Evolutionary conservation across 176 grass and related monocot species (phyloP).

Genomic region (Otatea glauca): DNA sequence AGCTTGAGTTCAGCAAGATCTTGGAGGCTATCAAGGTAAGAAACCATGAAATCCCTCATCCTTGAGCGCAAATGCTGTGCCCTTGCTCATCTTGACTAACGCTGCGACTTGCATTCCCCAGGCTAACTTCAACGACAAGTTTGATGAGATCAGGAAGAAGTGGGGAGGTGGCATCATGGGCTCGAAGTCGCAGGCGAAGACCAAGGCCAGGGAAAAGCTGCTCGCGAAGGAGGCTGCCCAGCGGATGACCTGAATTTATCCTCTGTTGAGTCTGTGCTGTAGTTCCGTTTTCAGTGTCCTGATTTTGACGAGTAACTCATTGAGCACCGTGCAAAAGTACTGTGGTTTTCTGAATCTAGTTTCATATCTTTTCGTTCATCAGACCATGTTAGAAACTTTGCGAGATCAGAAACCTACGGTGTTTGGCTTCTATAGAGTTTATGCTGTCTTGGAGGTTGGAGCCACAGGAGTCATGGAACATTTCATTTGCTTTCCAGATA

Average conservation of each 20-base stretch:
- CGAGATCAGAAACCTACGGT: conserved; percentile 41
- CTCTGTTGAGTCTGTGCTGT: background rate
- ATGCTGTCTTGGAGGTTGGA: background rate
- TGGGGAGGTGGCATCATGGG: conserved; percentile 76
- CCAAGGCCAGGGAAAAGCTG: conserved; percentile 73
- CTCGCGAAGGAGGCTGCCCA: conserved; percentile 72
- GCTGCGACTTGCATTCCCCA: background rate
- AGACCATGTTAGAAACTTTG: conserved; percentile 41
- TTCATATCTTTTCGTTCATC: background rate
- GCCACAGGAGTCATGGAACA: background rate
- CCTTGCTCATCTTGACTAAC: background rate
- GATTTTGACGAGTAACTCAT: conserved; percentile 22
- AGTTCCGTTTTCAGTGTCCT: conserved; percentile 37
- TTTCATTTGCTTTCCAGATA: background rate
- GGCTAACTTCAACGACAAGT: conserved; percentile 78
- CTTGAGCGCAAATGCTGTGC: background rate
- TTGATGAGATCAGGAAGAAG: conserved; percentile 67
- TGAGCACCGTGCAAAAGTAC: conserved; percentile 37
- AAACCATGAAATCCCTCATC: too few relatives aligned
- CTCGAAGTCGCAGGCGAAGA: conserved; percentile 73
- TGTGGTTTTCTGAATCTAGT: conserved; percentile 48
- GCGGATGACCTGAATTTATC: conserved; percentile 58
- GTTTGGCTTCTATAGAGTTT: conserved; percentile 30
- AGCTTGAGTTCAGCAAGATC: conserved; percentile 85
- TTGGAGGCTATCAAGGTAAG: conserved; percentile 75